Evolutionary conservation across 2,329 filamentous ascomycete genomes (phyloP).

Genomic region (Dactylellina drechsleri): DNA sequence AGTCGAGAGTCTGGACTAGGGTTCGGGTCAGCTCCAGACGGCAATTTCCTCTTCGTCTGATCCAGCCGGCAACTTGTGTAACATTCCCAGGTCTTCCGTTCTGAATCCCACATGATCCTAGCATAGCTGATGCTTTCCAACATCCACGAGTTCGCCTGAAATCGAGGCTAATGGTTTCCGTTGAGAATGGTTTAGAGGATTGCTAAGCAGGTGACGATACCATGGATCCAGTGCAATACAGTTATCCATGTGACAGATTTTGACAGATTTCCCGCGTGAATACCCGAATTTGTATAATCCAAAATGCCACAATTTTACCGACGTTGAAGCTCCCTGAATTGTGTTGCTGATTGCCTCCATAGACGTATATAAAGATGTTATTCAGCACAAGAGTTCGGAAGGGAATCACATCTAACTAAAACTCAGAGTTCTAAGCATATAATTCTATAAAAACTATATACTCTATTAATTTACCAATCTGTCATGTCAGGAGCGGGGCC

Average conservation of each 20-base stretch:
- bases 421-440: neutral
- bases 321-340: neutral
- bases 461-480: conserved; percentile 7
- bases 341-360: conserved; percentile 1
- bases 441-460: neutral
- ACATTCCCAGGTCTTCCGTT: neutral
- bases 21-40: neutral
- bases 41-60: neutral
- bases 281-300: neutral
- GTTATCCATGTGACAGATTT: neutral
- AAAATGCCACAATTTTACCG: neutral
- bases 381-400: neutral
- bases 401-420: conserved; percentile 3
- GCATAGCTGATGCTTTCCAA: conserved; percentile 8
- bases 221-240: neutral
- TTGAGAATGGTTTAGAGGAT: conserved; percentile 2
- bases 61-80: too few species aligned
- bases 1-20: too few species aligned
- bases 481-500: conserved; percentile 4
- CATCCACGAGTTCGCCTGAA: too few species aligned
- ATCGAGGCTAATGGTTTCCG: conserved; percentile 1
- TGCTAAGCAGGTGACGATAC: conserved; percentile 12
- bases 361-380: conserved; percentile 9
- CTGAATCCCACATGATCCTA: conserved; percentile 4
- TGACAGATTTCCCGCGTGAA: neutral